Evolutionary conservation across 169 alveolate species (phyloP), one percentile per base, ranked within the genome.

Genomic region (Plasmodium blacklocki): DNA sequence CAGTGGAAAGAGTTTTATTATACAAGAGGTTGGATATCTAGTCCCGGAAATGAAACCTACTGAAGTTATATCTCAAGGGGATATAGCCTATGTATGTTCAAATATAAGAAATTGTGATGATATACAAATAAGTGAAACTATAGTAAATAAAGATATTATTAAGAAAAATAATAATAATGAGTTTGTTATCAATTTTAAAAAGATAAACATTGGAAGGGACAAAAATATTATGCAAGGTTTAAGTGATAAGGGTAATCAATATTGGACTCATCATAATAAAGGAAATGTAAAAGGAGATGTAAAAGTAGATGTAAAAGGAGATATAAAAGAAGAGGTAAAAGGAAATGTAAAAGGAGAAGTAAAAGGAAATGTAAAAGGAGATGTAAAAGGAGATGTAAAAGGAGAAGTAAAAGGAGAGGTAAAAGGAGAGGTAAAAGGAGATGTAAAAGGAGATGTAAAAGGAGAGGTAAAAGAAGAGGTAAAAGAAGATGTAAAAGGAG

Each of bases 21-120:
- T 93, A 15, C 93, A 93, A 19, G 94, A 93, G n/a, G 89, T 94
- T 15, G 96, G 96, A n/a, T 87, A 93, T 49, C 67, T 94, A 73
- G 58, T 78, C 60, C 96, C 96, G 5, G 93, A 87, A 0, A 66
- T 92, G 94, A 88, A 75, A 21, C 93, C 75, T 52, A 58, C 83
- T 18, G 93, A 93, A 0, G 58, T 49, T 43, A 91, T 93, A 49
- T 21, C 59, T 62, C 93, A 86, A 45, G 92, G 92, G 12, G 92
- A 86, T 43, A 86, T 86, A 26, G 92, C 92, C 2, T 86, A 86
- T 47, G 62, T 86, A 11, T 72, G 72, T 29, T 70, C 75, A 4
- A 86, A 86, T 39, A 86, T 86, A 26, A 86, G 92, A 47, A 72
- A 70, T 21, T 86, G 70, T 26, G 83, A 80, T 60, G 87, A 86